A percentile compares a stretch with the other conserved stretches of the same genome.
These are phyloP conservation scores for Pythium grandisporangium DNA, from an alignment of 352 stramenopile genomes.

Conservation along the genomic window DNA sequence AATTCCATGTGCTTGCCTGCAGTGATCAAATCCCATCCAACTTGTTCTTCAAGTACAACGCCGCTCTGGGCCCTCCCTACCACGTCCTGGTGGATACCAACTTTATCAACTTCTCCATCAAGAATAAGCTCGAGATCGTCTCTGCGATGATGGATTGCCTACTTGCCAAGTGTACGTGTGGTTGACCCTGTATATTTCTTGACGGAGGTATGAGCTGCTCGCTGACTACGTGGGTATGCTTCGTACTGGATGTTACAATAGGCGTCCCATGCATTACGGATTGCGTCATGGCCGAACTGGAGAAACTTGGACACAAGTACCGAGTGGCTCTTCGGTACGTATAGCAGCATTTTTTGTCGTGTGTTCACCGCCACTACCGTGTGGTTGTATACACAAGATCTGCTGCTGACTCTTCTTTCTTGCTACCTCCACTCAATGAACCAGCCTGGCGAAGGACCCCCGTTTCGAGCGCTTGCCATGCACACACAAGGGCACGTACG, in stretches of 20 bases:
- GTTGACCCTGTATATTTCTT: no score
- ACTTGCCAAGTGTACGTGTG: conserved; percentile 96
- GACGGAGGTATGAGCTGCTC: no score
- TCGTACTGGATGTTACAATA: no score
- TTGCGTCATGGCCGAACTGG: conserved; percentile 99
- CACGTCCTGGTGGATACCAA: conserved; percentile 99
- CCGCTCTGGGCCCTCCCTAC: conserved; percentile 96
- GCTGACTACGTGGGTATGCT: no score
- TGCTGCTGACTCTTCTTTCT: no score
- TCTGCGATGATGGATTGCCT: conserved; percentile 99
- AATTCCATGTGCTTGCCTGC: neutral
- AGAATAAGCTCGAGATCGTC: conserved; percentile 98
- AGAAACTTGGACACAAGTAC: conserved; percentile 99
- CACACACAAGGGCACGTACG: conserved; percentile 98
- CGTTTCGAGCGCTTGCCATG: conserved; percentile 98
- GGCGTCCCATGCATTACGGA: conserved; percentile 96
- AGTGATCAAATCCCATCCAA: conserved; percentile 95
- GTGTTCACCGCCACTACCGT: no score
- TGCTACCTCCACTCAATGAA: no score
- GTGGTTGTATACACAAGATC: no score
- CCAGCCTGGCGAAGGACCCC: conserved; percentile 95
- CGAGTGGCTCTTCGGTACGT: conserved; percentile 67
- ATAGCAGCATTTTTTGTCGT: neutral
- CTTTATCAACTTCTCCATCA: conserved; percentile 99
- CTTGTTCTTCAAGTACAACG: conserved; percentile 99